Base-by-base conservation (phyloP, 805 yeast genomes). In the Myxozyma sirexii region DNA sequence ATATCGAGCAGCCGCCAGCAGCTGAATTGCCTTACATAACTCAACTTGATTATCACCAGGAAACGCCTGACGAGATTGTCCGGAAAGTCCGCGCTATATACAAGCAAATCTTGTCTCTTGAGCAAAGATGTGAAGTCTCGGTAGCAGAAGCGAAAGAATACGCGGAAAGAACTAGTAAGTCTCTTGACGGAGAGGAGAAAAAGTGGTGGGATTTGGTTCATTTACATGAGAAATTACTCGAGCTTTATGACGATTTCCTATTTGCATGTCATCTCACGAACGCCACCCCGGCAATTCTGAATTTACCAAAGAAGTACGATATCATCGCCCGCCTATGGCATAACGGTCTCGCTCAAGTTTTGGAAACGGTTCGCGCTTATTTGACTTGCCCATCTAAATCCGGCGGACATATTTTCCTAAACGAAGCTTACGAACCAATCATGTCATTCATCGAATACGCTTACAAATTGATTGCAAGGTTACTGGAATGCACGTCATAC, bases 251-350 rank as follows among this genome's bases (percentile, higher is more conserved):
- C n/a, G 63, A 59, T 27, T 62, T 56, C 35, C 12, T 62, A 31
- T 60, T 62, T 38, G 51, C 51, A 4, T 60, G 61, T 44, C 17
- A 31, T 31, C 27, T 50, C 27, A 44, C 54, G 6, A 52, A 54
- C 31, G 60, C 60, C 2, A 29, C 59, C 17, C 55, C 51, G 13
- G 13, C 48, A 12, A 46, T 63, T 19, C 42, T 43, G 6, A 43
- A 38, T 17, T 45, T 59, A 47, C 64, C 65, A n/a, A 35, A 35
- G n/a, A 60, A 60, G 39, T 50, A 57, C 45, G 45, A 49, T 24
- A 57, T 63, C 17, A 57, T 57, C 2, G 38, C 55, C 13, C 59
- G 66, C 21, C 29, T 63, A 51, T 63, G 66, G 66, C 53, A 47
- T 13, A 29, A 33, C 29, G 64, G 62, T 12, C 53, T 61, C 2